Evolutionary conservation across 2,329 filamentous ascomycete genomes (phyloP).

Genomic region (Pyrenophora seminiperda): DNA sequence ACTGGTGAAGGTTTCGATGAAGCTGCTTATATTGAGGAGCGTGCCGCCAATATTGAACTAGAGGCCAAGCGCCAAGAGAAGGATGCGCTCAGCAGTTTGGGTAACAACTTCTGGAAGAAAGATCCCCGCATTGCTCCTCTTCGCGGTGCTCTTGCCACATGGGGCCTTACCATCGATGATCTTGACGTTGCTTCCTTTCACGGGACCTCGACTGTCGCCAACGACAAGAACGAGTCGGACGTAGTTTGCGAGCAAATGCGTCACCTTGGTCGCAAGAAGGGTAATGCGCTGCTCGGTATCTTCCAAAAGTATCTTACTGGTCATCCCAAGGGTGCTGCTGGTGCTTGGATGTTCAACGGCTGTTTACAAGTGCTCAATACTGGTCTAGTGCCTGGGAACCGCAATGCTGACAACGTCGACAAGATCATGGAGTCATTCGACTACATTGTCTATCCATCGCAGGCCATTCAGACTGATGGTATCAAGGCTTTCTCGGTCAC

Average conservation of each 20-base stretch:
- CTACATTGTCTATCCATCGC: constrained; percentile 95
- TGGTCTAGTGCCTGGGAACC: constrained; percentile 93
- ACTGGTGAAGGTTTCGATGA: constrained; percentile 76
- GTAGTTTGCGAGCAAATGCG: constrained; percentile 96
- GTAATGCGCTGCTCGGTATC: constrained; percentile 92
- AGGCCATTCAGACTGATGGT: constrained; percentile 94
- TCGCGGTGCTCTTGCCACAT: constrained; percentile 92
- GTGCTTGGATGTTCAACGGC: constrained; percentile 99
- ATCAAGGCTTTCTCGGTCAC: constrained; percentile 99
- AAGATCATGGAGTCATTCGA: constrained; percentile 97
- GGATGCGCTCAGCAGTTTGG: constrained; percentile 87
- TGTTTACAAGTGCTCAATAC: constrained; percentile 93
- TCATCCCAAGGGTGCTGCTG: constrained; percentile 98
- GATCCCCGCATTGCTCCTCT: constrained; percentile 92
- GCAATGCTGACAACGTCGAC: constrained; percentile 97
- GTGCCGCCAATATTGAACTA: constrained; percentile 81
- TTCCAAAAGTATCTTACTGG: constrained; percentile 99
- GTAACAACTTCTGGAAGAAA: constrained; percentile 99
- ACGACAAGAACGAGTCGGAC: constrained; percentile 99
- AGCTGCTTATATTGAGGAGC: constrained; percentile 83
- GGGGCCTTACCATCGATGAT: constrained; percentile 97
- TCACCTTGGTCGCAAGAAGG: constrained; percentile 93
- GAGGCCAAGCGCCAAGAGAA: constrained; percentile 90
- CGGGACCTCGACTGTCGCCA: constrained; percentile 96
- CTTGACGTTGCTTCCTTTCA: constrained; percentile 97